Evolutionary conservation across 805 yeast species (phyloP).

Genomic region (Isabelozyma heimii): DNA sequence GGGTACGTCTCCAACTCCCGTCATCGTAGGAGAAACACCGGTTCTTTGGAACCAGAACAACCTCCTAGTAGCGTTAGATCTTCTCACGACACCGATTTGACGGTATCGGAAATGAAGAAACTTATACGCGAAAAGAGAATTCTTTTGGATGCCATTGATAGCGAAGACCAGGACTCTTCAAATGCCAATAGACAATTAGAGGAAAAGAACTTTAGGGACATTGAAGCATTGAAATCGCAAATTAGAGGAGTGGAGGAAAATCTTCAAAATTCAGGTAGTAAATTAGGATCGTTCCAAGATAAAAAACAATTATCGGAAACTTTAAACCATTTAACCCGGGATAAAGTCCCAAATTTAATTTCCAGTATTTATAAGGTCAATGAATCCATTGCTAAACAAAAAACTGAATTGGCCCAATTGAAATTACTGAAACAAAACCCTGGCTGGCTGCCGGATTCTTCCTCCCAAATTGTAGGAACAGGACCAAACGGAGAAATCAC

Average conservation of each 20-base stretch:
- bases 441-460: slow-evolving; percentile 43
- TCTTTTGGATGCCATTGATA: slow-evolving; percentile 66
- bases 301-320: slow-evolving; percentile 52
- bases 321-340: slow-evolving; percentile 59
- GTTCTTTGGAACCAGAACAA: slow-evolving; percentile 10
- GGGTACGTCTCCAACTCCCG: slow-evolving; percentile 71
- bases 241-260: slow-evolving; percentile 49
- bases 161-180: slow-evolving; percentile 52
- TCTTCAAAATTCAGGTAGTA: slow-evolving; percentile 23
- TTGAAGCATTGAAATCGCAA: slow-evolving; percentile 62
- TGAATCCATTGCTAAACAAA: slow-evolving; percentile 62
- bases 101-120: slow-evolving; percentile 58
- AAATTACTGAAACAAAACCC: slow-evolving; percentile 64
- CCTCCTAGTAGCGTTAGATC: slow-evolving; percentile 12
- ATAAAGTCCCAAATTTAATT: slow-evolving; percentile 70
- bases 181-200: slow-evolving; percentile 30
- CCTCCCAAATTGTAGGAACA: slow-evolving; percentile 59
- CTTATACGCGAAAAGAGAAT: slow-evolving; percentile 70
- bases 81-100: slow-evolving; percentile 30
- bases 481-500: slow-evolving; percentile 88
- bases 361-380: slow-evolving; percentile 62
- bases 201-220: slow-evolving; percentile 48
- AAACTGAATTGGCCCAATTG: slow-evolving; percentile 60
- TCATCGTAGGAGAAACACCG: slow-evolving; percentile 41
- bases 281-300: slow-evolving; percentile 39